Evolutionary conservation across 805 yeast genomes (phyloP), one percentile per base, ranked within the genome.

Genomic region (Zygosaccharomyces siamensis): DNA sequence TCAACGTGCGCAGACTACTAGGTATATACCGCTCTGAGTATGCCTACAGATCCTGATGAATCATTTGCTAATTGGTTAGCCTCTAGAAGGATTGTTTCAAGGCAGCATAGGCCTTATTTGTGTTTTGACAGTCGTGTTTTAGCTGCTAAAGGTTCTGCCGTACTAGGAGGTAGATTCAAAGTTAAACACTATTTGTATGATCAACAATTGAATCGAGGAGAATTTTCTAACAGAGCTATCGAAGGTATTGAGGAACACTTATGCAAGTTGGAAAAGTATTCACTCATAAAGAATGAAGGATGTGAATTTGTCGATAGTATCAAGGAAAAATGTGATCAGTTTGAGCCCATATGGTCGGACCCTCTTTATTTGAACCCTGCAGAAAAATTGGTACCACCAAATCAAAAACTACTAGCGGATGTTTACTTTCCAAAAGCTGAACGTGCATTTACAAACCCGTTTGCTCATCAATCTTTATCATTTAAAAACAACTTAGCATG

Each of bases 341-440:
- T 51, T 12, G 64, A 60, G 45, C 64, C 64, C 3, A 56, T 55
- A 3, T 58, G 60, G 61, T 55, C 57, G 1, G 46, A 46, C 23
- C 39, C 60, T 23, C 41, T 44, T 20, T 46, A 51, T 12, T 50
- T 50, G 14, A 46, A 55, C 26, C 66, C 65, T 3, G 64, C 60
- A 3, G 51, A 48, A 16, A 32, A 47, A 27, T 46, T 62, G 2
- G 39, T 62, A 27, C 62, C 65, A 1, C 35, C 37, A 31, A 41
- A 52, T n/a, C 57, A 60, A 24, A 52, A 46, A 31, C 36, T 60
- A 26, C 32, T 51, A 4, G 52, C 59, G 7, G 56, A 60, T 31
- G 48, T 50, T 37, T 31, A 33, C 35, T 37, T 41, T 37, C 49
- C 36, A 21, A 36, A 26, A 26, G 30, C 43, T 10, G 39, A 39